These are phyloP conservation scores for Microcos paniculata DNA, from an alignment of 345 rosid species.

Conservation along the genomic window DNA sequence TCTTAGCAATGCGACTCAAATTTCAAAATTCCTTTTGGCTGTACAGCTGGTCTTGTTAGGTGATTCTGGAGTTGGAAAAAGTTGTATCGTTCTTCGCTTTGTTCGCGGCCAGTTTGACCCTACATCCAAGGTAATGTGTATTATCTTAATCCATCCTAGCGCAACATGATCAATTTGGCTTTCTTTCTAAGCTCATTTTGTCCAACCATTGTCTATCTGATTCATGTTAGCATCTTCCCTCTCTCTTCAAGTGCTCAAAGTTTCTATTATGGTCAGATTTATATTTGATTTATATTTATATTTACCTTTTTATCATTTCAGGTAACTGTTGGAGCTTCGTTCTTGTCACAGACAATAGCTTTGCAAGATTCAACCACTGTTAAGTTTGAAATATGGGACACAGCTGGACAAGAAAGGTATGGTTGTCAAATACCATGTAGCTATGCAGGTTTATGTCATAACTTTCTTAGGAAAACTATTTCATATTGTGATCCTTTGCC, in stretches of 20 bases:
- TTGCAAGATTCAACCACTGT: conserved; percentile 96
- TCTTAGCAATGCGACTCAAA: conserved; percentile 5
- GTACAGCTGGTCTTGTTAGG: conserved; percentile 87
- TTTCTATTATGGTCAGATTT: background rate
- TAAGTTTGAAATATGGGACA: conserved; percentile 99
- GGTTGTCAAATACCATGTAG: background rate
- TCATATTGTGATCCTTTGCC: conserved; percentile 1
- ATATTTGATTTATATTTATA: conserved; percentile 7
- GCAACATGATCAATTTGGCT: background rate
- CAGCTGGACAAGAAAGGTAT: conserved; percentile 99
- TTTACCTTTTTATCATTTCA: conserved; percentile 34
- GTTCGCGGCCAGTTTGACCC: conserved; percentile 99
- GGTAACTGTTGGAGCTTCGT: conserved; percentile 99
- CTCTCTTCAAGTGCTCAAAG: background rate
- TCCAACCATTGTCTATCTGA: conserved; percentile 2
- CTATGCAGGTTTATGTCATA: conserved; percentile 12
- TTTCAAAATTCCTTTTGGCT: conserved; percentile 21
- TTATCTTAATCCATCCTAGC: background rate
- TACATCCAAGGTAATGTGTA: conserved; percentile 68
- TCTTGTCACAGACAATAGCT: conserved; percentile 94
- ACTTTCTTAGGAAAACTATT: conserved; percentile 9
- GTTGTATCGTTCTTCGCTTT: conserved; percentile 98
- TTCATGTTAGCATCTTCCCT: background rate
- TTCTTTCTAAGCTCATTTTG: background rate
- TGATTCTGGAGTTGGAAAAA: conserved; percentile 98